A percentile compares a stretch with the other conserved stretches of the same genome.
phyloP scores from a whole-genome alignment of 202 grass and related monocot genomes.

The Elaeis oleifera region DNA sequence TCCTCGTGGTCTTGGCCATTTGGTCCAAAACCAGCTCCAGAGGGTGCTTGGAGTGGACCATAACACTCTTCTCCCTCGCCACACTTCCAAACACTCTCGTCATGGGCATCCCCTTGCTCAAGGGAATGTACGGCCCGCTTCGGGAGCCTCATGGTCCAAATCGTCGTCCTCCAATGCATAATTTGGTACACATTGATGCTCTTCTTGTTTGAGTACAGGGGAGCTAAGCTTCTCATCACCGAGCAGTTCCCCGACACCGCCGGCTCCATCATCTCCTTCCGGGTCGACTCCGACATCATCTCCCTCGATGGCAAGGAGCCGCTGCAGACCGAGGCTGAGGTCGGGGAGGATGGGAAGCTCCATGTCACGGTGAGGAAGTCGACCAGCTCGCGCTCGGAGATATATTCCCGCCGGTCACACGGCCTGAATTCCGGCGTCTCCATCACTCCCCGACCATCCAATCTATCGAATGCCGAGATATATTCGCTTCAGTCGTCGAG shows the following conservation, averaged over 20 bases:
- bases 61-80: neutral
- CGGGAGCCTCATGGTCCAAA: conserved; percentile 7
- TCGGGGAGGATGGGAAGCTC: conserved; percentile 46
- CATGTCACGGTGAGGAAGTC: conserved; percentile 80
- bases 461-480: conserved; percentile 94
- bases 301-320: conserved; percentile 29
- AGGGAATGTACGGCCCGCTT: conserved; percentile 1
- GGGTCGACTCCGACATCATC: conserved; percentile 28
- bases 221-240: neutral
- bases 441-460: conserved; percentile 58
- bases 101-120: conserved; percentile 1
- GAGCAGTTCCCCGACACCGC: conserved; percentile 7
- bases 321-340: conserved; percentile 44
- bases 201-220: conserved; percentile 7
- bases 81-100: conserved; percentile 3
- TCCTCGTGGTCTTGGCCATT: neutral
- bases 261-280: neutral
- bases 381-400: conserved; percentile 63
- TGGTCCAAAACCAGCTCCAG: neutral
- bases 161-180: neutral
- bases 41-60: conserved; percentile 1
- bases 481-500: conserved; percentile 95
- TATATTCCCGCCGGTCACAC: conserved; percentile 26
- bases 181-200: conserved; percentile 4
- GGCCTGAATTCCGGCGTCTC: conserved; percentile 21